A percentile compares a stretch with the other conserved stretches of the same genome.
Conservation (phyloP, 768 basidiomycete genomes). For the Rhizopogon salebrosus region DNA sequence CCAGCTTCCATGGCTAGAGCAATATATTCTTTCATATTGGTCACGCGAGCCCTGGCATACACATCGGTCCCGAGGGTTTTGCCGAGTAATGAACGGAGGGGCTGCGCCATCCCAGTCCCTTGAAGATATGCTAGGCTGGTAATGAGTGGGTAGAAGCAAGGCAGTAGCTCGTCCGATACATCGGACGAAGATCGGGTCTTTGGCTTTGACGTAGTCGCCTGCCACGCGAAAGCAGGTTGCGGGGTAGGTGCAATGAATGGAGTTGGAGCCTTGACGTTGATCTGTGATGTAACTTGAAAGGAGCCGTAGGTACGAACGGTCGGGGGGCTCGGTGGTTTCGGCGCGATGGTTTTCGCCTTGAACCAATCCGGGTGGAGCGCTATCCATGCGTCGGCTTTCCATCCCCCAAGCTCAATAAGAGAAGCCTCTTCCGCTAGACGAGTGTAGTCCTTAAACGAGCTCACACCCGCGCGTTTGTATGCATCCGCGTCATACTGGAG, state of each 20-base stretch:
- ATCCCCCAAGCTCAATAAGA: conserved; percentile 20
- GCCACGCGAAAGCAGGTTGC: no score
- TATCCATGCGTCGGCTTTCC: conserved; percentile 18
- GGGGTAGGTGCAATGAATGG: background rate
- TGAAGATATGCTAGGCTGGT: conserved; percentile 26
- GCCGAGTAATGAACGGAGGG: conserved; percentile 35
- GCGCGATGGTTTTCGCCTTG: background rate
- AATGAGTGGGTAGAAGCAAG: conserved; percentile 27
- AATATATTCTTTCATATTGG: conserved; percentile 37
- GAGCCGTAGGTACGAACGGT: background rate
- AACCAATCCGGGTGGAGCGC: conserved; percentile 22
- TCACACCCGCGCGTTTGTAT: conserved; percentile 23
- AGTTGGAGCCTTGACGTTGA: no score
- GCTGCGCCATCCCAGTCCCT: conserved; percentile 25
- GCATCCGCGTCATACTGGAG: conserved; percentile 17
- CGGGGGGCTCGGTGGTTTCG: conserved; percentile 3
- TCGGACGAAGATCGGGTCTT: background rate
- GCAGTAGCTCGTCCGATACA: background rate
- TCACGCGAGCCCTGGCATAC: conserved; percentile 36
- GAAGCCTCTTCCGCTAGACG: conserved; percentile 22
- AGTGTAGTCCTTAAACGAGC: conserved; percentile 21
- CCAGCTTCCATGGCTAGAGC: conserved; percentile 32
- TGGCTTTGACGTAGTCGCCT: background rate
- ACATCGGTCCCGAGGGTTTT: conserved; percentile 24
- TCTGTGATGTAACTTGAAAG: no score